Base-by-base conservation (phyloP, 192 early-diverging fungal species). In the Coemansia biformis region DNA sequence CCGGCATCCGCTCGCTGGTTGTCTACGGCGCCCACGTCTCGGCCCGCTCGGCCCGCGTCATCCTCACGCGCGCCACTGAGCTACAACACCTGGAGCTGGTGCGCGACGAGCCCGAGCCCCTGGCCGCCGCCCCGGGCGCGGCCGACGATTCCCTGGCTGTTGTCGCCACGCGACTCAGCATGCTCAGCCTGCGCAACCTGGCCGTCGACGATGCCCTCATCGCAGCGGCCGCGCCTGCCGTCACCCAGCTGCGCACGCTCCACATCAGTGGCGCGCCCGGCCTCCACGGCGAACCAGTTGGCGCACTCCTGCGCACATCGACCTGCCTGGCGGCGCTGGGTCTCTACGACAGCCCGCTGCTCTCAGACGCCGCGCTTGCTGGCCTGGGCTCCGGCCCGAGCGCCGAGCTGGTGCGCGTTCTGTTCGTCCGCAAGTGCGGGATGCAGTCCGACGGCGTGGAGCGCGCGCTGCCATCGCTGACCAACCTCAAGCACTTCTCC, bases 381-480 rank as follows among this genome's bases (percentile, higher is more conserved):
- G 55, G 59, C 4, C 43, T 70, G 29, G 50, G 51, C 4, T 38
- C 34, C 15, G 46, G 67, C 13, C 55, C 50, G 10, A 70, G 67
- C 23, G 67, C 60, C 1, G 16, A n/a, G 4, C 32, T 36, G 10
- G 46, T 70, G 22, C 59, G 45, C 15, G 55, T 58, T 8, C 49
- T 70, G 15, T 17, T 63, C 4, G 49, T 70, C 3, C 28, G 51
- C 19, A 49, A 55, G 43, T 70, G 67, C 33, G 54, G 44, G 13
- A 46, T 70, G 59, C 67, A 70, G 47, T 70, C 67, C 14, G 67
- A 63, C 4, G 67, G 55, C 30, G 16, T 63, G 19, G 67, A 70
- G 48, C 41, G 54, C 26, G 51, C 46, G 18, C 38, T 70, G 15
- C 34, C 67, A 15, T 19, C 55, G 11, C 46, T 70, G n/a, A 46